phyloP scores from a whole-genome alignment of 768 basidiomycete species.

The Psilocybe azurescens region DNA sequence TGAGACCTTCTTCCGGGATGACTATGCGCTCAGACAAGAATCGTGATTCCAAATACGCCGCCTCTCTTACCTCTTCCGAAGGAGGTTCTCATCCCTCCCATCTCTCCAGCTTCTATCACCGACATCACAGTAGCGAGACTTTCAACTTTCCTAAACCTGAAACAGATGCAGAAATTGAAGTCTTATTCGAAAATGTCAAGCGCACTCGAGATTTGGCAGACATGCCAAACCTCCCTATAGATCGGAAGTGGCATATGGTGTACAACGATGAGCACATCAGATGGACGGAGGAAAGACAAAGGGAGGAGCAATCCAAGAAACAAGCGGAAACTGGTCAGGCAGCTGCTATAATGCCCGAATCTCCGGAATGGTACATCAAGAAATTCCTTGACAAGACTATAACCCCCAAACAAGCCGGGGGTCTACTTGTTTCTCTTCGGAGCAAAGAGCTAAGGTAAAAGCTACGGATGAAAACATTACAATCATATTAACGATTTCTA shows the following conservation, averaged over 20 bases:
- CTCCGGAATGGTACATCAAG: constrained; percentile 93
- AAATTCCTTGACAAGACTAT: constrained; percentile 89
- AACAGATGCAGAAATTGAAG: constrained; percentile 78
- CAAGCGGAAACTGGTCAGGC: constrained; percentile 64
- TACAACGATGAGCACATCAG: constrained; percentile 81
- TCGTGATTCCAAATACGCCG: constrained; percentile 66
- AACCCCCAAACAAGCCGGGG: constrained; percentile 78
- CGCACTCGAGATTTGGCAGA: constrained; percentile 70
- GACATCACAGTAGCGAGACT: constrained; percentile 53
- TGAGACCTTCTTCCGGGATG: constrained; percentile 54
- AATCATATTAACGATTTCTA: constrained; percentile 35
- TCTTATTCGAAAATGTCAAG: constrained; percentile 78
- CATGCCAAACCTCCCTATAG: constrained; percentile 63
- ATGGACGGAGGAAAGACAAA: constrained; percentile 74
- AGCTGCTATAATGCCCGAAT: constrained; percentile 60
- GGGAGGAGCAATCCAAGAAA: constrained; percentile 64
- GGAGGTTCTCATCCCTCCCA: constrained; percentile 46
- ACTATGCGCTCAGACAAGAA: constrained; percentile 63
- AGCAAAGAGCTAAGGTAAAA: constrained; percentile 81
- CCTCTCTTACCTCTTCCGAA: constrained; percentile 58
- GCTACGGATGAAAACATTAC: neutral
- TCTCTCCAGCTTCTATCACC: constrained; percentile 59
- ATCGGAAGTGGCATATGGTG: constrained; percentile 94
- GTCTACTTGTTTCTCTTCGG: constrained; percentile 77
- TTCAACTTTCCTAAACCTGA: constrained; percentile 83